Evolutionary conservation across 2,329 filamentous ascomycete genomes (phyloP).

Genomic region (Penicillium glabrum): DNA sequence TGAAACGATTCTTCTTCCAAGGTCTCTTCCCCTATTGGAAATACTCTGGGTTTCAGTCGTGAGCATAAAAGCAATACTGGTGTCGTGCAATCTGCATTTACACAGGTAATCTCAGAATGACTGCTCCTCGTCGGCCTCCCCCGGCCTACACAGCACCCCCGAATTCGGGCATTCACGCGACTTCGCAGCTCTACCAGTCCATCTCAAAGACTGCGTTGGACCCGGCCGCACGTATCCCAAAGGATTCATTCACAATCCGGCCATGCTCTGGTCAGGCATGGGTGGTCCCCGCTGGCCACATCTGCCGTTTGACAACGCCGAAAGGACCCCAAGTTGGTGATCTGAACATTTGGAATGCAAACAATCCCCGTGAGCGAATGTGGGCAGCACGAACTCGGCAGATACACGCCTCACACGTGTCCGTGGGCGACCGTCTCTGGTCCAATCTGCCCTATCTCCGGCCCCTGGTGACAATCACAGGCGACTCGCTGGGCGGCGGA

Average conservation of each 20-base stretch:
- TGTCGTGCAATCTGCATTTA: neutral
- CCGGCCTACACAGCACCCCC: slow-evolving; percentile 41
- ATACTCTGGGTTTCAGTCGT: neutral
- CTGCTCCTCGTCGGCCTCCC: slow-evolving; percentile 32
- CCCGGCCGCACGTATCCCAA: slow-evolving; percentile 27
- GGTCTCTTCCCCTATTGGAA: neutral
- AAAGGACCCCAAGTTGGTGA: slow-evolving; percentile 80
- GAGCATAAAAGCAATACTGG: neutral
- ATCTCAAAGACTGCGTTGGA: slow-evolving; percentile 37
- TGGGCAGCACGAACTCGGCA: slow-evolving; percentile 80
- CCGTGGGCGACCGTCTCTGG: slow-evolving; percentile 73
- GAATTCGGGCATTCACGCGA: slow-evolving; percentile 36
- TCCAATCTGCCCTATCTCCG: slow-evolving; percentile 74
- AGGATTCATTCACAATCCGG: slow-evolving; percentile 61
- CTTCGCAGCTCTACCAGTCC: slow-evolving; percentile 35
- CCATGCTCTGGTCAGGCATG: slow-evolving; percentile 74
- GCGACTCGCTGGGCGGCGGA: slow-evolving; percentile 59
- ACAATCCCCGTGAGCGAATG: slow-evolving; percentile 77
- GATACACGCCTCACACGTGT: slow-evolving; percentile 73
- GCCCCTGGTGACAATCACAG: slow-evolving; percentile 69
- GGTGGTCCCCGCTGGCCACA: slow-evolving; percentile 65
- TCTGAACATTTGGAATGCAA: slow-evolving; percentile 75
- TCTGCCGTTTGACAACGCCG: slow-evolving; percentile 73
- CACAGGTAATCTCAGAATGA: slow-evolving; percentile 18
- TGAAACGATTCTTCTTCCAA: no score